Conservation (phyloP, 805 yeast species). For the Teunomyces panamensis region DNA sequence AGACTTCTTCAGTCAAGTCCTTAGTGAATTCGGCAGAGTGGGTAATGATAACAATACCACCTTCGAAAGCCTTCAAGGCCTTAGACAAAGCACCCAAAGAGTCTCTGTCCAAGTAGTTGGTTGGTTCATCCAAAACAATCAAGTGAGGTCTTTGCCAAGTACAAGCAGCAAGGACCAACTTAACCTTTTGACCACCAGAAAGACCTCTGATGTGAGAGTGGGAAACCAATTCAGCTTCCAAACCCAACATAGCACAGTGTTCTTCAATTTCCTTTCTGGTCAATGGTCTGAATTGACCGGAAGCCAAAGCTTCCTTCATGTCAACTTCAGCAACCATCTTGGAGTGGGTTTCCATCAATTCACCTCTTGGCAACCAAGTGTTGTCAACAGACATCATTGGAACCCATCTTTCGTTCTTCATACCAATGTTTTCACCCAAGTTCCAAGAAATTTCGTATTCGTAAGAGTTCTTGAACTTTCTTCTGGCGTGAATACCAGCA, state of each 20-base stretch:
- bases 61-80: slow-evolving; percentile 97
- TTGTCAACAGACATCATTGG: slow-evolving; percentile 99
- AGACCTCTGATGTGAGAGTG: slow-evolving; percentile 99
- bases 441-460: slow-evolving; percentile 98
- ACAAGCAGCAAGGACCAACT: slow-evolving; percentile 99
- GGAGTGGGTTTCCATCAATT: slow-evolving; percentile 91
- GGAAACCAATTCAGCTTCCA: slow-evolving; percentile 97
- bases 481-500: slow-evolving; percentile 89
- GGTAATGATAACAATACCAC: slow-evolving; percentile 99
- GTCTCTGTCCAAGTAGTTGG: slow-evolving; percentile 98
- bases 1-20: slow-evolving; percentile 98
- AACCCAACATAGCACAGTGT: slow-evolving; percentile 98
- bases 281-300: slow-evolving; percentile 99
- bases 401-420: slow-evolving; percentile 99
- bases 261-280: slow-evolving; percentile 99
- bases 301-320: slow-evolving; percentile 99
- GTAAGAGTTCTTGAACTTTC: slow-evolving; percentile 99
- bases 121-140: slow-evolving; percentile 99
- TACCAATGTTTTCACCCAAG: slow-evolving; percentile 98
- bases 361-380: slow-evolving; percentile 99
- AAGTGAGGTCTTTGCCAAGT: slow-evolving; percentile 99
- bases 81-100: slow-evolving; percentile 98
- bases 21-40: slow-evolving; percentile 99
- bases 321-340: slow-evolving; percentile 99
- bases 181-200: slow-evolving; percentile 99